phyloP scores from a whole-genome alignment of 2,329 filamentous ascomycete genomes.

The Botryotinia narcissicola region DNA sequence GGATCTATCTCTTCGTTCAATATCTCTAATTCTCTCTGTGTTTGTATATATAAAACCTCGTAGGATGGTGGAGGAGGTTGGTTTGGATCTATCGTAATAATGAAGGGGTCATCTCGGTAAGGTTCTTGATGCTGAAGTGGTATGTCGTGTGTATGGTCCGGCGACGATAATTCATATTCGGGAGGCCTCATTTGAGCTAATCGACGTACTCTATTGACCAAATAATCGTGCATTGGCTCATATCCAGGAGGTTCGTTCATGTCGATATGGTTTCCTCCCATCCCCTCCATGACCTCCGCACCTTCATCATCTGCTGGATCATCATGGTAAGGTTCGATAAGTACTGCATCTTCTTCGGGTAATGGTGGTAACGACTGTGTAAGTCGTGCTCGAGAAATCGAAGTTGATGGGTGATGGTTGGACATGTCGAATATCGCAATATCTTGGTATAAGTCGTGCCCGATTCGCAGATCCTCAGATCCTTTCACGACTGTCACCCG shows the following conservation, averaged over 20 bases:
- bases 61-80: constrained; percentile 32
- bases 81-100: constrained; percentile 30
- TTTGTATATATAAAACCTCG: constrained; percentile 28
- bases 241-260: constrained; percentile 30
- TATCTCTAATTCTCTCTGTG: constrained; percentile 27
- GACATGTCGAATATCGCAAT: constrained; percentile 23
- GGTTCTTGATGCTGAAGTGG: constrained; percentile 25
- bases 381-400: constrained; percentile 29
- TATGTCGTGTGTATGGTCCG: constrained; percentile 12
- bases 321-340: constrained; percentile 31
- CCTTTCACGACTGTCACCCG: constrained; percentile 14
- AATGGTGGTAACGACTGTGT: constrained; percentile 31
- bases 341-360: constrained; percentile 21
- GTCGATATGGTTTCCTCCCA: background rate
- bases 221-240: constrained; percentile 37
- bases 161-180: background rate
- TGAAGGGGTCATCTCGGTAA: constrained; percentile 35
- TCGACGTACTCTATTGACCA: constrained; percentile 26
- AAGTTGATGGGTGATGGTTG: constrained; percentile 25
- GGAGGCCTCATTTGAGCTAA: constrained; percentile 16
- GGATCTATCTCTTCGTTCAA: constrained; percentile 27
- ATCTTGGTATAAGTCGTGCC: constrained; percentile 8
- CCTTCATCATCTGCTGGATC: constrained; percentile 29
- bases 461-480: constrained; percentile 13
- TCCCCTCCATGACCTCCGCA: background rate